Base-by-base conservation (phyloP, 306 rosid species). In the Pachyrhizus erosus region DNA sequence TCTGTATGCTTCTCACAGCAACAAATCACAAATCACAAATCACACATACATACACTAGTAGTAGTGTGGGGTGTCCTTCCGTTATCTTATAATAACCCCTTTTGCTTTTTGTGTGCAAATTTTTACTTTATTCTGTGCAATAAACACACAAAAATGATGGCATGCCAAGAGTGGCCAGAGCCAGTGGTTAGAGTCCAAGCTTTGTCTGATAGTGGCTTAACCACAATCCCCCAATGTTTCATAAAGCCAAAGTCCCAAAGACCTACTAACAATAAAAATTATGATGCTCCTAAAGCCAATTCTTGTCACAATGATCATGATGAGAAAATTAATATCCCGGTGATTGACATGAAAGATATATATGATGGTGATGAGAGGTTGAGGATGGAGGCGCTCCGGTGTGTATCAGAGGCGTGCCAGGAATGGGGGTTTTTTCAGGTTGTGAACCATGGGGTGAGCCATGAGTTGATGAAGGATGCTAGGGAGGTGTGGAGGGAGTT, bases 381-480 rank as follows among this genome's bases (percentile, higher is more conserved):
- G 7, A 48, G 87, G 0, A 73, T 58, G 18, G 57, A 85, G 23
- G 81, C 85, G 10, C 52, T 88, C 7, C 18, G 54, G 9, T 73
- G 1, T 0, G 42, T 91, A 3, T 85, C 88, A 0, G 80, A 27
- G 21, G 97, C 97, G 0, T 92, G 98, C 49, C 70, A 49, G 1
- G 89, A 89, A 62, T 94, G 95, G 96, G 98, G 98, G 0, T 94
- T 94, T 72, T 92, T 91, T 13, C 98, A 94, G 42, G 80, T 94
- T 21, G 80, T 94, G 54, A 92, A 94, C 87, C 98, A 94, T 27
- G 97, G 96, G 0, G 91, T 94, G 21, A 82, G 82, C 77, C 88
- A 20, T 2, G 96, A 90, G 79, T 68, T 92, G 81, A 92, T 94
- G 94, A 83, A 46, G 57, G 29, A 18, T 1, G 89, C 89, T 0